Conservation (phyloP, 2,329 filamentous ascomycete genomes). For the Alternaria gaisen region DNA sequence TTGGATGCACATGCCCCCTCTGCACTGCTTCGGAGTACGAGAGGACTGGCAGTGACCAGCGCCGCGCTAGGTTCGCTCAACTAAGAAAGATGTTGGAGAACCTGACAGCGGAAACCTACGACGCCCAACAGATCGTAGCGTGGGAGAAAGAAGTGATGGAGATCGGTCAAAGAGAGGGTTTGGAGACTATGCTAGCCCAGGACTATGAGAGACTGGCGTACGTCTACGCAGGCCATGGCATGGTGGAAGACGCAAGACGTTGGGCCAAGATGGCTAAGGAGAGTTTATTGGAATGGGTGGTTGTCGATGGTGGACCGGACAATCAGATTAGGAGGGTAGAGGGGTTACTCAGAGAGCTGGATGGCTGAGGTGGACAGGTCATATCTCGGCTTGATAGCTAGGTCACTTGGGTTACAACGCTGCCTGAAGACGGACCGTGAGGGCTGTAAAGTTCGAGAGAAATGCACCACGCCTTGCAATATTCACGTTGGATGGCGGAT, state of each 20-base stretch:
- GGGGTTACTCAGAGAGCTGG: slow-evolving; percentile 29
- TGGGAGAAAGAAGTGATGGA: slow-evolving; percentile 38
- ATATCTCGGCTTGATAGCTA: background rate
- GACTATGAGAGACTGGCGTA: slow-evolving; percentile 40
- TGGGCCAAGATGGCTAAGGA: slow-evolving; percentile 33
- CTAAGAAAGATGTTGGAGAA: slow-evolving; percentile 24
- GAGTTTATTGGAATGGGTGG: slow-evolving; percentile 30
- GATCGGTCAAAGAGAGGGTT: slow-evolving; percentile 29
- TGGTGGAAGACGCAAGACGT: slow-evolving; percentile 21
- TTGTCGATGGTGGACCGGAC: slow-evolving; percentile 27
- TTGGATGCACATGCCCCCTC: slow-evolving; percentile 33
- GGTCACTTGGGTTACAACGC: background rate
- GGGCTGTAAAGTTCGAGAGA: background rate
- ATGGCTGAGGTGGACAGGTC: slow-evolving; percentile 3
- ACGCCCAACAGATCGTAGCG: slow-evolving; percentile 30
- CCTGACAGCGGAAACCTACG: slow-evolving; percentile 31
- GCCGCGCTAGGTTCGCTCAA: slow-evolving; percentile 26
- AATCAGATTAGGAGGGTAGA: slow-evolving; percentile 28
- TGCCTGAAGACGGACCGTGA: background rate
- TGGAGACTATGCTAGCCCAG: slow-evolving; percentile 30
- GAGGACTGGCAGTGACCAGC: slow-evolving; percentile 29
- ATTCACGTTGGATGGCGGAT: background rate
- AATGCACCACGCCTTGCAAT: background rate
- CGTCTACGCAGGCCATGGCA: slow-evolving; percentile 31
- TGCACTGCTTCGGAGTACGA: slow-evolving; percentile 28